phyloP scores from a whole-genome alignment of 441 rosid species.

The Jatropha podagrica region DNA sequence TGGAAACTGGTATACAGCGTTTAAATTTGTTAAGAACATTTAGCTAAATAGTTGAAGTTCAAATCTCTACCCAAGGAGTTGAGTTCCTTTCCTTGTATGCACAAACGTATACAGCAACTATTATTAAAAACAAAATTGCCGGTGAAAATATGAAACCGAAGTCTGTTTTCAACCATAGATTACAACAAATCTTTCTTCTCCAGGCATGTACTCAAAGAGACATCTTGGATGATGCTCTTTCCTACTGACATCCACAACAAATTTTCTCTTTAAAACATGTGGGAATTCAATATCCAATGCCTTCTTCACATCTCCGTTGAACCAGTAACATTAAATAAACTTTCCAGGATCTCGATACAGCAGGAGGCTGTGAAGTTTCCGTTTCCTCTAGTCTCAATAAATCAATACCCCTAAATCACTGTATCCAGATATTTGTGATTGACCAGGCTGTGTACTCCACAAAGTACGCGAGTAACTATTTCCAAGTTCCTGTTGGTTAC shows the following conservation, averaged over 20 bases:
- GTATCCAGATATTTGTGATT: neutral
- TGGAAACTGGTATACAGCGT: too few species aligned
- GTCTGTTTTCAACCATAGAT: neutral
- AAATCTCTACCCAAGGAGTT: neutral
- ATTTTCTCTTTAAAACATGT: neutral
- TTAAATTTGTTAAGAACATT: too few species aligned
- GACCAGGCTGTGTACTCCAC: neutral
- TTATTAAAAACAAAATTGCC: neutral
- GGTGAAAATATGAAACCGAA: neutral
- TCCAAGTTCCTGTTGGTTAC: neutral
- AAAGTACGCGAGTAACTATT: neutral
- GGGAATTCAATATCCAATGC: neutral
- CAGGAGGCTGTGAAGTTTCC: neutral
- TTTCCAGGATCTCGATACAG: neutral
- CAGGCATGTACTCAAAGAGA: neutral
- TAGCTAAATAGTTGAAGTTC: too few species aligned
- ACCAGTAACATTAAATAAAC: neutral
- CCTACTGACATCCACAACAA: neutral
- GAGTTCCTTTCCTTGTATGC: neutral
- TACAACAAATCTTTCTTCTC: neutral
- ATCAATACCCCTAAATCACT: neutral
- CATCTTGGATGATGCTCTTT: neutral
- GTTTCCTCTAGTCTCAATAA: neutral
- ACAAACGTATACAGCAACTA: neutral
- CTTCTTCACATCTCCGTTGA: neutral